phyloP scores from a whole-genome alignment of 305 asterid species.

The Solanum chacoense region DNA sequence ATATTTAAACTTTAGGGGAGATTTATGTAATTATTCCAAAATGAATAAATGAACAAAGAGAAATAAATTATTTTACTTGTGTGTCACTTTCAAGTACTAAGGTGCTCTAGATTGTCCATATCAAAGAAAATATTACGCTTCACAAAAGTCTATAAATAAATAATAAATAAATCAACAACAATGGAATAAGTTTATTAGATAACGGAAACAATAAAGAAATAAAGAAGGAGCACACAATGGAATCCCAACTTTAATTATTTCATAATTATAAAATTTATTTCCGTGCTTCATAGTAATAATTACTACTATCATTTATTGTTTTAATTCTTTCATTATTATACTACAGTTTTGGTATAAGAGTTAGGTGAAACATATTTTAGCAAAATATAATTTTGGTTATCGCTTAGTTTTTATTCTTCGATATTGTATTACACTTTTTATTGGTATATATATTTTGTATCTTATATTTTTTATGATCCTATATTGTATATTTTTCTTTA shows the following conservation, averaged over 20 bases:
- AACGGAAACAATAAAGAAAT: background rate
- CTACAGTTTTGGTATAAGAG: background rate
- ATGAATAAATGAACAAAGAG: background rate
- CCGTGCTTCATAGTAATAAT: background rate
- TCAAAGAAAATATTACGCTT: background rate
- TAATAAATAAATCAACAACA: background rate
- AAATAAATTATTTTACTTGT: background rate
- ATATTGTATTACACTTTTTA: background rate
- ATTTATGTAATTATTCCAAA: background rate
- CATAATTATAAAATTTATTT: background rate
- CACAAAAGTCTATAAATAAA: background rate
- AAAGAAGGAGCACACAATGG: constrained; percentile 6
- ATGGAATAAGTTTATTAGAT: background rate
- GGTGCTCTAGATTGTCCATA: background rate
- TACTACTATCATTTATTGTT: background rate
- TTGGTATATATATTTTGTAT: background rate
- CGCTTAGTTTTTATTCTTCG: background rate
- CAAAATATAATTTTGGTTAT: background rate
- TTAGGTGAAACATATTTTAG: background rate
- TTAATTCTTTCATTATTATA: background rate
- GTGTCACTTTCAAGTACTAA: background rate
- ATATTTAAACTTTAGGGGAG: background rate
- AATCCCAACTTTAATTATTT: constrained; percentile 16
- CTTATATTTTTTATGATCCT: too few species aligned
- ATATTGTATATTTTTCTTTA: too few species aligned